phyloP scores from a whole-genome alignment of 225 moss, liverwort and hornwort species.

The Pseudoscleropodium purum region DNA sequence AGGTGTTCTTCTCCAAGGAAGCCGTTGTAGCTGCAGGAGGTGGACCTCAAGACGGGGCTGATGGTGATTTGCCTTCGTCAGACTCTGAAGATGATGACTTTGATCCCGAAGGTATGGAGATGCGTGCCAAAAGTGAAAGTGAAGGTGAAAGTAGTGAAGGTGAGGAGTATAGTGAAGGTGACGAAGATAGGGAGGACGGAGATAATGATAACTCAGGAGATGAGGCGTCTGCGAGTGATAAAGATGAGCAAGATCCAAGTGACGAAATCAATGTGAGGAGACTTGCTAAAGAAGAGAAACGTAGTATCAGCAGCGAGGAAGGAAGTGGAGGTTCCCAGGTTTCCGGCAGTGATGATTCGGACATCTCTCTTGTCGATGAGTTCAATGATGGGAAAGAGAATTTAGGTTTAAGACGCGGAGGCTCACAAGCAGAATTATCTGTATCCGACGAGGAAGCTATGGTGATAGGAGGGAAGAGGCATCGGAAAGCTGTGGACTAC shows the following conservation, averaged over 20 bases:
- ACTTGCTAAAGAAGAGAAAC: slow-evolving; percentile 1
- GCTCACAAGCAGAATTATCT: slow-evolving; percentile 33
- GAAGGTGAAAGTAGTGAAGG: slow-evolving; percentile 29
- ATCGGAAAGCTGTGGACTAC: slow-evolving; percentile 88
- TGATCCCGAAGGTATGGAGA: slow-evolving; percentile 58
- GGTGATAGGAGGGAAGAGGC: slow-evolving; percentile 68
- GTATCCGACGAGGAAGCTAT: slow-evolving; percentile 52
- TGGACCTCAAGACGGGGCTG: slow-evolving; percentile 27
- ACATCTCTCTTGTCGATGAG: slow-evolving; percentile 38
- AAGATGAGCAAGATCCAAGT: slow-evolving; percentile 27
- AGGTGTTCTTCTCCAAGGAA: slow-evolving; percentile 61
- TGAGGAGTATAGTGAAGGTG: slow-evolving; percentile 2
- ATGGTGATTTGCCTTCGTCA: slow-evolving; percentile 78
- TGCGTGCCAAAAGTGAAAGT: slow-evolving; percentile 27
- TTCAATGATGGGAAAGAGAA: slow-evolving; percentile 8
- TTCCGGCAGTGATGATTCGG: slow-evolving; percentile 34
- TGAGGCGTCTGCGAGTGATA: slow-evolving; percentile 37
- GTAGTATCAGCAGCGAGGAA: slow-evolving; percentile 6
- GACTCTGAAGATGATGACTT: slow-evolving; percentile 95
- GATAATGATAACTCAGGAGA: slow-evolving; percentile 15
- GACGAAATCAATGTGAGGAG: background rate
- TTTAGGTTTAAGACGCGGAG: slow-evolving; percentile 13
- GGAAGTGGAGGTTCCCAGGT: slow-evolving; percentile 11
- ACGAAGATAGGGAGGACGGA: slow-evolving; percentile 9
- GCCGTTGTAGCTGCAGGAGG: slow-evolving; percentile 52